Evolutionary conservation across 768 basidiomycete species (phyloP), one percentile per base, ranked within the genome.

Genomic region (Trametopsis cervina): DNA sequence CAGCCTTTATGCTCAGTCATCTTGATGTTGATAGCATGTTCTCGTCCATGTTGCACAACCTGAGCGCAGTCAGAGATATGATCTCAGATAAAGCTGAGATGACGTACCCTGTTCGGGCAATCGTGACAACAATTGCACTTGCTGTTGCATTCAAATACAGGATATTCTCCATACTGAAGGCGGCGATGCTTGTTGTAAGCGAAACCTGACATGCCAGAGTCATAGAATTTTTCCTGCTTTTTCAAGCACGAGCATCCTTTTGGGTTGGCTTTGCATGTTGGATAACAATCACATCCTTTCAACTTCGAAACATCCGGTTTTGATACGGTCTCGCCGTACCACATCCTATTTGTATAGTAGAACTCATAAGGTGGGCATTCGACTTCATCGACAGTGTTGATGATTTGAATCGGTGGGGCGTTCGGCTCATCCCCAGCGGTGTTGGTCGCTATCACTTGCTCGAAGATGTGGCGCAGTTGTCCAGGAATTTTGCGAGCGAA

Each of bases 121-220:
- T 84, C 79, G 1, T 86, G 83, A 12, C 81, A 81, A 65, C 92
- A 96, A 2, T 74, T 73, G 60, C 92, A 96, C 23, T 80, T 69
- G 38, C 76, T 80, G 58, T 92, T 90, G 60, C 92, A 96, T 64
- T 96, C 92, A 56, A 87, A 87, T 22, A 93, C 81, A 0, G 89
- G 86, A 46, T 73, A 74, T 20, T 40, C 25, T 2, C 18, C 25
- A 4, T 70, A 74, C 13, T 64, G 41, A 9, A 59, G 57, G 27
- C 64, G 63, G 12, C 85, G 83, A 47, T 69, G 70, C 48, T 66
- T 64, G 57, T 90, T 79, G 60, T 91, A 94, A 17, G 77, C 66
- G 60, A 92, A 93, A 1, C 85, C 80, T 11, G 63, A 63, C 1
- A 23, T 49, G 63, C 22, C 64, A 66, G 35, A 61, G 73, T 25